These are phyloP conservation scores for Cystobasidium ongulense DNA, from an alignment of 768 basidiomycete species.

Conservation along the genomic window DNA sequence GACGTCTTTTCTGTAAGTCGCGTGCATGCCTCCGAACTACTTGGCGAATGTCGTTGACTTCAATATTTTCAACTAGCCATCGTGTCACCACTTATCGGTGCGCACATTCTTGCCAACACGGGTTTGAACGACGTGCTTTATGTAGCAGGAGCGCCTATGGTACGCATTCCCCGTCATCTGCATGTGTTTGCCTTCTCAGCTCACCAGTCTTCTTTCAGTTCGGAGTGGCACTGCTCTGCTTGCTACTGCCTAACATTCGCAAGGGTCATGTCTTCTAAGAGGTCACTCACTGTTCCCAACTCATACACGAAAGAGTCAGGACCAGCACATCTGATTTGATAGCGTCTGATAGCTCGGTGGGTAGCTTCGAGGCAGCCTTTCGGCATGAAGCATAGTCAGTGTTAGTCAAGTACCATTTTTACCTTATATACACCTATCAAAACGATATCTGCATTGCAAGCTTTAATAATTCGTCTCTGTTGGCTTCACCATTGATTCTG, in stretches of 20 bases:
- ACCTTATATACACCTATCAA: too few species aligned
- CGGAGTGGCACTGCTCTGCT: constrained; percentile 17
- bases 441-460: too few species aligned
- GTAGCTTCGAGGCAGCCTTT: too few species aligned
- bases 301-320: too few species aligned
- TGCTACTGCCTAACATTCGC: constrained; percentile 23
- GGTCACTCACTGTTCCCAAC: too few species aligned
- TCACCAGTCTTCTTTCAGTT: background rate
- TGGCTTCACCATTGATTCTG: too few species aligned
- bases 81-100: constrained; percentile 24
- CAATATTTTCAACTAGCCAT: background rate
- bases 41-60: background rate
- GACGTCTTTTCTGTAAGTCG: constrained; percentile 2
- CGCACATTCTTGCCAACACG: constrained; percentile 13
- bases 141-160: background rate
- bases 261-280: background rate
- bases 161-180: background rate
- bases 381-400: too few species aligned
- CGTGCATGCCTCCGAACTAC: background rate
- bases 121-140: constrained; percentile 17
- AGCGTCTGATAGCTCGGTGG: too few species aligned
- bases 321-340: too few species aligned
- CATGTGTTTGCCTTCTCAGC: background rate
- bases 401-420: too few species aligned
- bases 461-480: too few species aligned